These are phyloP conservation scores for Leptodontidium sp. DNA, from an alignment of 2,329 filamentous ascomycete genomes.

Conservation along the genomic window DNA sequence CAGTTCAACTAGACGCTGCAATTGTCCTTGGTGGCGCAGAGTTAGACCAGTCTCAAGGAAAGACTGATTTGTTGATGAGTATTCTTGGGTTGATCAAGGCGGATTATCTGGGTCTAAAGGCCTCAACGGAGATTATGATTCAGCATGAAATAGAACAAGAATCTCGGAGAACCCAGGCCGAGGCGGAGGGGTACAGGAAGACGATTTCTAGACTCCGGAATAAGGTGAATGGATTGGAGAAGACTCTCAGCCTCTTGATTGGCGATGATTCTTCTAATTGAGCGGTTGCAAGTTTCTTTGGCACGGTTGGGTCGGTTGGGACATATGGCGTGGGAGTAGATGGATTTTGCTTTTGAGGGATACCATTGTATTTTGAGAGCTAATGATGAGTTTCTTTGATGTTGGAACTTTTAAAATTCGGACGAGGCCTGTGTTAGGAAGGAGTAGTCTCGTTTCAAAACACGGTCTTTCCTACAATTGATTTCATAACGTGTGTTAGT, in stretches of 20 bases:
- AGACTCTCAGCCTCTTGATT: background rate
- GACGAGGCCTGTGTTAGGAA: too few relatives aligned
- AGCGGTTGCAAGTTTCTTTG: background rate
- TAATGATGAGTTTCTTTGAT: background rate
- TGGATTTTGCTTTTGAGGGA: background rate
- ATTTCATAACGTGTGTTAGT: too few relatives aligned
- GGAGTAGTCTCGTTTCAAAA: background rate
- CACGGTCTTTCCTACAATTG: background rate
- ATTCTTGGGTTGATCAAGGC: slow-evolving; percentile 14
- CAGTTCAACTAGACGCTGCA: slow-evolving; percentile 11
- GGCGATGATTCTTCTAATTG: background rate
- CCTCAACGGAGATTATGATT: slow-evolving; percentile 18
- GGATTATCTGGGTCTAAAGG: slow-evolving; percentile 4
- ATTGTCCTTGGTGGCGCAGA: slow-evolving; percentile 7
- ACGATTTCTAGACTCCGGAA: slow-evolving; percentile 17
- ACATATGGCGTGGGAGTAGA: background rate
- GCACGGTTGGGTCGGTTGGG: background rate
- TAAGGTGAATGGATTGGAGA: slow-evolving; percentile 6
- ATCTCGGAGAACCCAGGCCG: background rate
- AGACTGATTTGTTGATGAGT: background rate
- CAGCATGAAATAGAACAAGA: slow-evolving; percentile 22
- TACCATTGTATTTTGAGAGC: slow-evolving; percentile 7
- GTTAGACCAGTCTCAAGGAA: background rate
- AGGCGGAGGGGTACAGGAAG: slow-evolving; percentile 2
- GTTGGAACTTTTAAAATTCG: too few relatives aligned